Base-by-base conservation (phyloP, 2,329 filamentous ascomycete genomes). In the Phyllachora maydis region DNA sequence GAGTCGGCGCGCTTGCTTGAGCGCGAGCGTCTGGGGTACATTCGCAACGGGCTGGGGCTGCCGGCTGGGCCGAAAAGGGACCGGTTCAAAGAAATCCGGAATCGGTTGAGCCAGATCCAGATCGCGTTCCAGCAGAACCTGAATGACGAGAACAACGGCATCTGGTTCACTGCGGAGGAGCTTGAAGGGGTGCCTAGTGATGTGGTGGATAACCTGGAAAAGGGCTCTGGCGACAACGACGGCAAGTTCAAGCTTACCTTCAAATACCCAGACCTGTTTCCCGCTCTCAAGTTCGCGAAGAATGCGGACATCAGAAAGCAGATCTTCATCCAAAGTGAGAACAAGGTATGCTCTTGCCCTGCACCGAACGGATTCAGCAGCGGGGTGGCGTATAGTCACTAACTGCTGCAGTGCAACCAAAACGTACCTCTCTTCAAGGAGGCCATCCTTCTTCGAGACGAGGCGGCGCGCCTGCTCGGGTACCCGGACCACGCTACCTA, bases 1-100 rank as follows among this genome's bases (percentile, higher is more conserved):
- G 78, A 88, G 49, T 72, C 66, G 27, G 48, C 67, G 34, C 62
- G 72, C n/a, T 46, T 83, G 32, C 52, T 88, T 15, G 70, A 82
- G 47, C 81, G 77, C 50, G 71, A 82, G 38, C 64, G 73, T 37
- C 78, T 79, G 48, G 63, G 59, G 31, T 85, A 77, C 45, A 70
- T 85, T 36, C 60, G 65, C 25, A 82, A 81, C 43, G 78, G 78
- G 9, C 51, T 88, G 22, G 67, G 67, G 4, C 52, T 88, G 23
- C 69, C 75, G 2, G 63, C 65, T 13, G 76, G 75, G 2, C 52
- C 60, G 4, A 55, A 81, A 50, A 54, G 76, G 30, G 76, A 82
- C 35, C 65, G 76, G 21, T 85, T 85, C 60, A 85, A 82, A 55
- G 74, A 74, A 46, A 82, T 85, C 49, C 78, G 81, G 61, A 78